Base-by-base conservation (phyloP, 345 rosid genomes). In the Ceriops decandra region DNA sequence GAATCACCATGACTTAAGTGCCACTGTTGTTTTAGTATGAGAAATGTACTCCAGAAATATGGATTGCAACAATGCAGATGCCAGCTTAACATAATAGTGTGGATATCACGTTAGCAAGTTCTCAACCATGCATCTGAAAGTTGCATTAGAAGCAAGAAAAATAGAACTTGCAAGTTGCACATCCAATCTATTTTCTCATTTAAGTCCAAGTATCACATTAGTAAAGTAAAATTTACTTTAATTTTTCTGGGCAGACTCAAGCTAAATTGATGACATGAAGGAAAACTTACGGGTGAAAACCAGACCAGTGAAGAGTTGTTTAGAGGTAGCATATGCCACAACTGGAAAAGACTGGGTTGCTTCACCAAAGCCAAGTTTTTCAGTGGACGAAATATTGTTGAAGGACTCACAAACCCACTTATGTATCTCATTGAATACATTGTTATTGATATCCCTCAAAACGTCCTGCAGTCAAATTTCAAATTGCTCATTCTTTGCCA, bases 261-360 rank as follows among this genome's bases (percentile, higher is more conserved):
- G 72, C 32, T 5, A 58, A 67, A 66, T 46, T 27, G 51, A 59
- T 47, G 22, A 67, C 69, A 59, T 9, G 66, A 35, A 67, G 15
- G 51, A 32, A 22, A 77, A 85, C 97, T 89, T 81, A 95, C 99
- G 88, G 53, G 97, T 91, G 66, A 84, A 84, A 68, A 91, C 87
- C 63, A 95, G 71, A 36, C 89, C 96, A 22, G 96, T 86, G 63
- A 77, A 85, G 66, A 95, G 59, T 67, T 85, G 86, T 79, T 81
- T 89, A 42, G 90, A 85, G 69, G 83, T 72, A 63, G 90, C 82
- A 72, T 84, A 84, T 42, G 77, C 74, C 51, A 88, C 73, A 72
- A 86, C 46, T 13, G 97, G 96, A 71, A 82, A 85, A 69, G 90
- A 74, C 22, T 70, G 81, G 35, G 88, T 80, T 66, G 90, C 85